Conservation (phyloP, 169 alveolate genomes). For the Eimeria tenella region DNA sequence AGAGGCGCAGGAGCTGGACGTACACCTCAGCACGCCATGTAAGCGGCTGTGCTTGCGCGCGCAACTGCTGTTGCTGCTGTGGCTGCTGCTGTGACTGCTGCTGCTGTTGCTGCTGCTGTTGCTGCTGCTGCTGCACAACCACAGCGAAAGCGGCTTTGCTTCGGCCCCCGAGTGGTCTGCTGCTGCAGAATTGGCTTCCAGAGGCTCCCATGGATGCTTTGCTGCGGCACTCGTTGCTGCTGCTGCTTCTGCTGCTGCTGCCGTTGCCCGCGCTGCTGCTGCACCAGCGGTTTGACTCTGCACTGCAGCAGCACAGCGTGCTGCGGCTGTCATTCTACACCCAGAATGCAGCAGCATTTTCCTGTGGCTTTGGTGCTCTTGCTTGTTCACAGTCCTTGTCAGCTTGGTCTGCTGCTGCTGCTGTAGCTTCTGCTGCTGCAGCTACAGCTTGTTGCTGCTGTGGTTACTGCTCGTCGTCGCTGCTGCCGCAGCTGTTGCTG, state of each 20-base stretch:
- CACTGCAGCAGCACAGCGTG: background rate
- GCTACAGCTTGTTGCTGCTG: no score
- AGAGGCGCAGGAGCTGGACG: background rate
- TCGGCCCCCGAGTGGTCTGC: background rate
- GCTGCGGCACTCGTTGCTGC: background rate
- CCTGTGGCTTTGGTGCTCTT: no score
- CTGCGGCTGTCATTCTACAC: no score
- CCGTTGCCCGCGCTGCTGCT: background rate
- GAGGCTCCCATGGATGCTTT: background rate
- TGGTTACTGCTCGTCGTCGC: no score
- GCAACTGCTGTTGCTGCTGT: background rate
- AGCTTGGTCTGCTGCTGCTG: no score
- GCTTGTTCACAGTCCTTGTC: no score
- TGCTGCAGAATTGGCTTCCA: background rate
- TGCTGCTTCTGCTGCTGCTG: constrained; percentile 36
- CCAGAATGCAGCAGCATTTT: no score
- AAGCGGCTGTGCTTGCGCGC: background rate
- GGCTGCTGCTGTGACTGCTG: background rate
- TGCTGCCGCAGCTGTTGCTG: no score
- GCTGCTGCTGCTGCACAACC: background rate
- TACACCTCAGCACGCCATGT: background rate
- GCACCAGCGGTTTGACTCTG: background rate
- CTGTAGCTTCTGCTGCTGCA: no score
- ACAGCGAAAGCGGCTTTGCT: background rate
- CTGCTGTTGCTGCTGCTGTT: background rate